Evolutionary conservation across 352 stramenopile species (phyloP), one percentile per base, ranked within the genome.

Genomic region (Phytophthora cactorum): DNA sequence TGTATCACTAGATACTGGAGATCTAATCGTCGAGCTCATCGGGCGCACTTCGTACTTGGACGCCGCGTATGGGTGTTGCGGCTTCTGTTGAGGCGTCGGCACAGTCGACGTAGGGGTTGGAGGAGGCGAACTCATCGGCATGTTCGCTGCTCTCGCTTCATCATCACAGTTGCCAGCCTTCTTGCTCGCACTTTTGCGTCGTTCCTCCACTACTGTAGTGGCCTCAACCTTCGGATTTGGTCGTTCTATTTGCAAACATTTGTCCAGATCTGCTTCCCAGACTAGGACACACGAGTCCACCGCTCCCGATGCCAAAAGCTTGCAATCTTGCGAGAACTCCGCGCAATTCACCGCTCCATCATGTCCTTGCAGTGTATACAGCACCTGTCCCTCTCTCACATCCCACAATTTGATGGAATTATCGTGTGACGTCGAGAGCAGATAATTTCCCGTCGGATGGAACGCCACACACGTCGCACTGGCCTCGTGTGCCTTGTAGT

Each of bases 331-430:
- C 25, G 88, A 92, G 53, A 96, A 97, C 59, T 86, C 66, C 3
- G 73, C 84, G 56, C 74, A 80, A 50, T 88, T 84, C 22, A 93
- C 86, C 0, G 75, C 80, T 15, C 82, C 91, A 60, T 84, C 75
- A 68, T 98, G 93, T 12, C 93, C 91, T 43, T 96, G 89, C 43
- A 98, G 62, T 51, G 94, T 98, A 71, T 97, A 98, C 38, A 98
- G 72, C 46, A 98, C 79, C 65, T 96, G 90, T 3, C 93, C 94
- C 68, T 98, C 92, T 34, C 94, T 81, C 52, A 98, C 70, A 66
- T 98, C 94, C 93, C 94, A 98, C 36, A 98, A 74, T 72, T 97
- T 97, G 28, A 98, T 70, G 6, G 85, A 90, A 47, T 80, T 77
- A 73, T 98, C 95, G n/a, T 88, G 72, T 5, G 87, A 94, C 11